Base-by-base conservation (phyloP, 345 rosid species). In the Euphorbia tirucalli region DNA sequence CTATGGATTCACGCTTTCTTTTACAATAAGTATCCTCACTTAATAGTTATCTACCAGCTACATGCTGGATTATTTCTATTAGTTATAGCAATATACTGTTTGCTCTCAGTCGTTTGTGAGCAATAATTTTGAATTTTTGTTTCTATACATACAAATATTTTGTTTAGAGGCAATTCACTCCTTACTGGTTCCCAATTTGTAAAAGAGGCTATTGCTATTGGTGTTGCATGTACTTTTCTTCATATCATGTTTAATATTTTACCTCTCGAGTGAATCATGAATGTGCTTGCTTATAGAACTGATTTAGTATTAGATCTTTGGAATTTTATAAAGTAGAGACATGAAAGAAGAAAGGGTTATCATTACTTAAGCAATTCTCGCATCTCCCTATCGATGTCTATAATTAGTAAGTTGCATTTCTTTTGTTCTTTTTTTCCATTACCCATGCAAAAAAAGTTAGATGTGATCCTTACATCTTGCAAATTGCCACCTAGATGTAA, bases 141-240 rank as follows among this genome's bases (percentile, higher is more conserved):
- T 73, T 58, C 82, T 50, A 75, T 66, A 84, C 93, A 95, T 98
- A 87, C 85, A 60, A 88, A 88, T 81, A 87, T 80, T 70, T 79
- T 95, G 74, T 90, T 95, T 85, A 79, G 83, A 64, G 84, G 88
- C 74, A 65, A 85, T 68, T 74, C 86, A 18, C 74, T 56, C 11
- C 69, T 69, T 16, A 48, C 19, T 75, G 84, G 75, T 68, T 71
- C 85, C 39, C 71, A 75, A 70, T 71, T 79, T 77, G 94, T 87
- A 60, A 89, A 81, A 83, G 93, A 83, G 83, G 88, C 84, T 72
- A 80, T 79, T 71, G 94, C 96, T 79, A 80, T 95, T 83, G 92
- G 91, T 71, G 96, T 97, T 76, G 97, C 90, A 65, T 87, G 99
- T 87, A 88, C 93, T 71, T 90, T 95, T 84, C 83, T 95, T 74